Evolutionary conservation across 2,329 filamentous ascomycete genomes (phyloP).

Genomic region (Alternaria brassicicola): DNA sequence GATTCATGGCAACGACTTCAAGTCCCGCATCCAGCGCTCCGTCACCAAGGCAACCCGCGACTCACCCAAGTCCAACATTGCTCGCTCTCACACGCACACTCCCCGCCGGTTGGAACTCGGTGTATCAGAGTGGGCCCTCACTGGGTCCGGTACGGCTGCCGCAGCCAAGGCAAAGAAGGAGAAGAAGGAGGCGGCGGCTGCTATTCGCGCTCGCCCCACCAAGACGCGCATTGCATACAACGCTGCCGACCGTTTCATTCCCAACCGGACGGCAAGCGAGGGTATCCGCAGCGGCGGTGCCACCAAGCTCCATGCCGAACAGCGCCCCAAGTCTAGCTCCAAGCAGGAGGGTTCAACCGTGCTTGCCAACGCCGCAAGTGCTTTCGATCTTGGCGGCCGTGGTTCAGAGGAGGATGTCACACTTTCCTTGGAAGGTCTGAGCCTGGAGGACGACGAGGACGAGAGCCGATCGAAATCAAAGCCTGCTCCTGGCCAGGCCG

Average conservation of each 20-base stretch:
- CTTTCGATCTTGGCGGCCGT: conserved; percentile 67
- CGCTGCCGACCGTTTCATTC: conserved; percentile 90
- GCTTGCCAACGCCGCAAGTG: conserved; percentile 74
- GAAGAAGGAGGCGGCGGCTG: conserved; percentile 37
- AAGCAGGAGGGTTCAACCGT: conserved; percentile 73
- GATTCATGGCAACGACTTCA: conserved; percentile 73
- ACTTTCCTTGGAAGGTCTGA: conserved; percentile 76
- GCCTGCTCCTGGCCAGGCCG: conserved; percentile 83
- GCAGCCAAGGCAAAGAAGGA: conserved; percentile 49
- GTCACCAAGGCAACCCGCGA: conserved; percentile 71
- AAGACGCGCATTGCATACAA: conserved; percentile 61
- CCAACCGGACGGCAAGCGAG: conserved; percentile 88
- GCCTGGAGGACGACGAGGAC: conserved; percentile 73
- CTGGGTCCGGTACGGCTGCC: conserved; percentile 70
- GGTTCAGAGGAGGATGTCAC: conserved; percentile 74
- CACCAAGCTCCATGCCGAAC: conserved; percentile 73
- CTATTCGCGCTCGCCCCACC: conserved; percentile 41
- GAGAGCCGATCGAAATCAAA: conserved; percentile 69
- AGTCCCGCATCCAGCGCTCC: conserved; percentile 77
- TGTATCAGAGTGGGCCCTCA: conserved; percentile 89
- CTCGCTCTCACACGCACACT: conserved; percentile 66
- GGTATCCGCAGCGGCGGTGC: conserved; percentile 82
- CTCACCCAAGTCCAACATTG: conserved; percentile 97
- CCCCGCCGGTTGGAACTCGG: conserved; percentile 89
- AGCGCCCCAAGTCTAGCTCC: conserved; percentile 71